Evolutionary conservation across 2,329 filamentous ascomycete species (phyloP), one percentile per base, ranked within the genome.

Genomic region (Herpotrichia juniperi): DNA sequence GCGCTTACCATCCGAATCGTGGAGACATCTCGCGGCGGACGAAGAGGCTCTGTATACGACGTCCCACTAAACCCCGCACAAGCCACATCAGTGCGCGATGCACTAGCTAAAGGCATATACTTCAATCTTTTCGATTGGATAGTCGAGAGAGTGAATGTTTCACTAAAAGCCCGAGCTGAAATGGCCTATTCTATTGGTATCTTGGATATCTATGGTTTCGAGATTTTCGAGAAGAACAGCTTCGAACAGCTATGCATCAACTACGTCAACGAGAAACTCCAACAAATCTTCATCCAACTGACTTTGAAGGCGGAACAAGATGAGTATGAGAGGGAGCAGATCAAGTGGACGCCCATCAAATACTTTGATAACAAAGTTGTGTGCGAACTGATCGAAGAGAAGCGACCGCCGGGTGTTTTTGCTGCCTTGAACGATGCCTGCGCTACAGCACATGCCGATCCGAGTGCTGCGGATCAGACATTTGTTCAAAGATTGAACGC

Each of bases 281-380:
- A 99, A 76, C 94, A 99, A 71, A 97, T 99, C 67, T 99, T 99
- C 72, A 99, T 99, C 63, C 94, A 99, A 75, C 81, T 99, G 64
- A 99, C 94, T 0, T 77, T 99, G 57, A 96, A 96, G 79, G 89
- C 94, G 0, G 94, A 99, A 74, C 94, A 99, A 77, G 94, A 99
- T 64, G 94, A 99, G 74, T 99, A 99, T 68, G 91, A 89, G 14
- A 83, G 90, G 43, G 94, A 99, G 75, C 88, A 97, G 79, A 99
- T 99, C 70, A 87, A 96, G 71, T 99, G 94, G 94, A 97, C 93
- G 0, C 94, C 94, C 2, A 99, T 99, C 81, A 96, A 94, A 68
- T 99, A 97, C 77, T 99, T 97, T 66, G 94, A 99, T 77, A 99
- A 99, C 83, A 97, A 97, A 81, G 88, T 99, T 42, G 94, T 99